These are phyloP conservation scores for Thalia dealbata DNA, from an alignment of 176 grass and related monocot species.

Conservation along the genomic window DNA sequence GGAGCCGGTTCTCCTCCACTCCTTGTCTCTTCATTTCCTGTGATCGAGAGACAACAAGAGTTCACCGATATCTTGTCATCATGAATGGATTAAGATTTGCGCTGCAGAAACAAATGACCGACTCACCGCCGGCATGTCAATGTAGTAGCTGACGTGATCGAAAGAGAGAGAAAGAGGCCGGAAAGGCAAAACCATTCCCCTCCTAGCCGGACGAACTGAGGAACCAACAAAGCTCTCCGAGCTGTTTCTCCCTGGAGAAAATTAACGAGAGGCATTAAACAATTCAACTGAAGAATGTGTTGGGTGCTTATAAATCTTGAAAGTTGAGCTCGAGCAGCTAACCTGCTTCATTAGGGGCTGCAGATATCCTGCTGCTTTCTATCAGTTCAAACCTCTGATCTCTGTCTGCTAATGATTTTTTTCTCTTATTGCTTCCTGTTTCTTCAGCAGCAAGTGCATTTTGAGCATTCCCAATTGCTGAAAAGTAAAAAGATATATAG, in stretches of 20 bases:
- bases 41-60: slow-evolving; percentile 13
- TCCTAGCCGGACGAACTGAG: slow-evolving; percentile 9
- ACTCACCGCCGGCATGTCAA: slow-evolving; percentile 79
- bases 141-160: slow-evolving; percentile 75
- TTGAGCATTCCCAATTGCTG: slow-evolving; percentile 41
- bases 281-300: no score
- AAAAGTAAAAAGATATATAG: not conserved
- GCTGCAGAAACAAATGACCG: no score
- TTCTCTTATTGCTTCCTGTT: slow-evolving; percentile 20
- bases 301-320: no score
- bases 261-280: not conserved
- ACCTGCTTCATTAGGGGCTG: slow-evolving; percentile 10
- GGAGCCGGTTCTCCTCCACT: slow-evolving; percentile 43
- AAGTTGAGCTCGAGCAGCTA: no score
- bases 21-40: slow-evolving; percentile 94
- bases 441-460: slow-evolving; percentile 34
- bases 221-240: not conserved
- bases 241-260: not conserved
- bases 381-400: slow-evolving; percentile 12
- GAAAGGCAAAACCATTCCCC: slow-evolving; percentile 59
- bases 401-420: slow-evolving; percentile 12
- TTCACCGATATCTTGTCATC: not conserved
- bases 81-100: no score
- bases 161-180: slow-evolving; percentile 75
- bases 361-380: slow-evolving; percentile 3